Base-by-base conservation (phyloP, 257 asterid species). In the Thymus quinquecostatus region DNA sequence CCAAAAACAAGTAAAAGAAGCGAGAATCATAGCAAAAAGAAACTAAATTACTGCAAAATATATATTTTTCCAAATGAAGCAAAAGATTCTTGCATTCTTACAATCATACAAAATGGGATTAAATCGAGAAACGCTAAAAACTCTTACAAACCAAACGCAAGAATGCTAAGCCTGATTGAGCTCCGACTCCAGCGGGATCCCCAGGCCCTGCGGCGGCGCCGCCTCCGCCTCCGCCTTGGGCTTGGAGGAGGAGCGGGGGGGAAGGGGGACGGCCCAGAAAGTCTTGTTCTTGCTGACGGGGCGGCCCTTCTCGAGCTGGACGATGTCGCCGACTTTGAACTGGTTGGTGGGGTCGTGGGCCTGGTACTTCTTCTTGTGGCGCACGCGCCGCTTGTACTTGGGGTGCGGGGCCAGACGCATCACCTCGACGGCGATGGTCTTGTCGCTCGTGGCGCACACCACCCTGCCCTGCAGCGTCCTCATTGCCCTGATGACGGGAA, bases 281-380 rank as follows among this genome's bases (percentile, higher is more conserved):
- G 92, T 58, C 80, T 91, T 91, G 68, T 74, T 91, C 89, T 94
- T 94, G 81, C 97, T 94, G 48, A 94, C 80, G 68, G 99, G 99
- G 12, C 83, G 71, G 80, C 91, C 70, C 78, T 88, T 88, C 50
- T 88, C 92, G 47, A 92, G 97, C 89, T 84, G 91, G 33, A 92
- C 98, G 43, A 66, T 6, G 59, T 92, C 97, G 56, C 98, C 98
- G 68, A 90, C 91, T 76, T 91, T 68, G 64, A 94, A 94, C 80
- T 88, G 96, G 76, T 94, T 94, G 51, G 69, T 36, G 45, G 90
- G 93, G 87, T 94, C 98, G 63, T 94, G 97, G 40, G 95, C 99
- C 74, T 94, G 99, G 84, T 80, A 94, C 90, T 77, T 94, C 97
- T 89, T 94, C 97, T 89, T 94, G 82, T 74, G 77, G 87, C 94